A percentile compares a stretch with the other conserved stretches of the same genome.
Evolutionary conservation across 305 asterid genomes (phyloP).

Genomic region (Fraxinus baroniana): DNA sequence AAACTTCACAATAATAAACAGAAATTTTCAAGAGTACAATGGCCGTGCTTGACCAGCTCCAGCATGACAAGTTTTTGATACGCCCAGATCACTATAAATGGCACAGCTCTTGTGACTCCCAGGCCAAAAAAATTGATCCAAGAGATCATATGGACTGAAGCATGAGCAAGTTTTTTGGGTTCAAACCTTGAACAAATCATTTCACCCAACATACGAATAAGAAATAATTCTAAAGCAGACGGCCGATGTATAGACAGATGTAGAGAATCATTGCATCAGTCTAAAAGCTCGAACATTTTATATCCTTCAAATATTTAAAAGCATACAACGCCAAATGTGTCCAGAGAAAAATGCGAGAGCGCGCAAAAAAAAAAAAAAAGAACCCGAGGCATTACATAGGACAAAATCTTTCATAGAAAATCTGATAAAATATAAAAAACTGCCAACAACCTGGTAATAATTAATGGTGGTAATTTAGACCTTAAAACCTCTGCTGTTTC

Average conservation of each 20-base stretch:
- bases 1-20: too few species aligned
- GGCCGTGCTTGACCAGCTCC: too few species aligned
- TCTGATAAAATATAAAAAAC: slow-evolving; percentile 22
- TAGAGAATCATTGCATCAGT: background rate
- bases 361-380: background rate
- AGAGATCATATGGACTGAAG: too few species aligned
- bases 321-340: background rate
- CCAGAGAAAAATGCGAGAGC: background rate
- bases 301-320: background rate
- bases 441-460: background rate
- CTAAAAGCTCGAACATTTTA: background rate
- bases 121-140: too few species aligned
- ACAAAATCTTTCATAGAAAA: slow-evolving; percentile 7
- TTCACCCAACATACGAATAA: background rate
- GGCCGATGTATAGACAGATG: background rate
- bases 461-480: slow-evolving; percentile 36
- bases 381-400: slow-evolving; percentile 5
- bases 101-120: too few species aligned
- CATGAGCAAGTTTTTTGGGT: background rate
- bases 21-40: too few species aligned
- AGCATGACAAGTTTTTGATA: too few species aligned
- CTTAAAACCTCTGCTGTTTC: slow-evolving; percentile 74
- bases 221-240: background rate
- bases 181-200: background rate
- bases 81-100: too few species aligned